A percentile compares a stretch with the other conserved stretches of the same genome.
phyloP scores from a whole-genome alignment of 768 basidiomycete species.

The Amanita thiersii region DNA sequence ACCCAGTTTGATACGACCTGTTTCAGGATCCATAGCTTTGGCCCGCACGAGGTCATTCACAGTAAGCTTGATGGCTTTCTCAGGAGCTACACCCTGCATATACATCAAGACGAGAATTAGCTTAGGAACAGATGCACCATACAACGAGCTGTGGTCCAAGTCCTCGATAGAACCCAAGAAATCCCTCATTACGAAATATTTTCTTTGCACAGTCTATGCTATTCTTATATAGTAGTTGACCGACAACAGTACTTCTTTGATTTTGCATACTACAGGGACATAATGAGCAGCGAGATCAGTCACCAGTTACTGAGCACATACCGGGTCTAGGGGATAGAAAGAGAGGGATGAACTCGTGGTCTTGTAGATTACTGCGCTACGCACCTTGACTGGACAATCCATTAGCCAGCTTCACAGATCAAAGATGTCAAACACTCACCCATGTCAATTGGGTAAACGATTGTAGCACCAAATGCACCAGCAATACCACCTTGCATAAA shows the following conservation, averaged over 20 bases:
- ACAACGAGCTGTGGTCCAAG: slow-evolving; percentile 92
- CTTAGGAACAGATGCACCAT: slow-evolving; percentile 13
- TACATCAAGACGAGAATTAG: slow-evolving; percentile 1
- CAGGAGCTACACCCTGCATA: slow-evolving; percentile 82
- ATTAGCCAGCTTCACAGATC: slow-evolving; percentile 3
- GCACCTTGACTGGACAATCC: slow-evolving; percentile 59
- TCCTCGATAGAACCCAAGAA: slow-evolving; percentile 93
- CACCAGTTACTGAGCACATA: slow-evolving; percentile 17
- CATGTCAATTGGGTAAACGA: slow-evolving; percentile 94
- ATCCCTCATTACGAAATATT: slow-evolving; percentile 91
- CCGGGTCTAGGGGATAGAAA: slow-evolving; percentile 43
- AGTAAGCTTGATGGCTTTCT: slow-evolving; percentile 97
- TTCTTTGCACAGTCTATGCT: slow-evolving; percentile 90
- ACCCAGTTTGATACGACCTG: slow-evolving; percentile 83
- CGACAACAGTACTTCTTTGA: slow-evolving; percentile 93
- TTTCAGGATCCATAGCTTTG: slow-evolving; percentile 87
- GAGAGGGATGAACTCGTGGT: slow-evolving; percentile 2
- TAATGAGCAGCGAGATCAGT: background rate
- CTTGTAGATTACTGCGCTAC: slow-evolving; percentile 13
- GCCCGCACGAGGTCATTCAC: slow-evolving; percentile 89
- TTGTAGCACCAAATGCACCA: slow-evolving; percentile 93
- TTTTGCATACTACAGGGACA: slow-evolving; percentile 76
- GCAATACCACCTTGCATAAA: slow-evolving; percentile 89
- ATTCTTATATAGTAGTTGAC: slow-evolving; percentile 95
- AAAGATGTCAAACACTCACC: slow-evolving; percentile 38